phyloP scores from a whole-genome alignment of 2,329 filamentous ascomycete species.

The Ilyonectria robusta region DNA sequence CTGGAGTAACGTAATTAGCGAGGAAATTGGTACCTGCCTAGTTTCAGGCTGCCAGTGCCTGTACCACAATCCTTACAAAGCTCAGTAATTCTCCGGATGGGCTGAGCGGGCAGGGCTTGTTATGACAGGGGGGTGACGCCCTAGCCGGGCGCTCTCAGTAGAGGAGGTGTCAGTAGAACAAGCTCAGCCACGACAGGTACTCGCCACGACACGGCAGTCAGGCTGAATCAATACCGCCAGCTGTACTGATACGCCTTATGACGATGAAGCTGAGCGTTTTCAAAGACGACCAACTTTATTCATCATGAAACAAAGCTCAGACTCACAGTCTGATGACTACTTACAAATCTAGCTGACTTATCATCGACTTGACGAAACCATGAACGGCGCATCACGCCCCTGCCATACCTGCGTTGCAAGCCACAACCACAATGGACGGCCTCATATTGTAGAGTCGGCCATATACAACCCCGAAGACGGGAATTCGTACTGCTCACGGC shows the following conservation, averaged over 20 bases:
- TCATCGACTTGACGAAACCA: not conserved
- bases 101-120: not conserved
- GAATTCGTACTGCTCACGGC: conserved; percentile 13
- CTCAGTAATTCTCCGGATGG: not conserved
- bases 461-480: not conserved
- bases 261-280: not conserved
- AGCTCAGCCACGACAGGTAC: not conserved
- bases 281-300: not conserved
- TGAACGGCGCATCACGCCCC: not conserved
- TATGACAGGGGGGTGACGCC: not conserved
- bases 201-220: not conserved
- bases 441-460: not conserved
- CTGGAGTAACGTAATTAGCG: too few species aligned
- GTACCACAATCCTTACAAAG: not conserved
- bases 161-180: not conserved
- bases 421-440: not conserved
- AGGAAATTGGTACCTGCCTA: not conserved
- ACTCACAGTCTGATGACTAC: not conserved
- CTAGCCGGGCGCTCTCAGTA: not conserved
- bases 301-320: not conserved
- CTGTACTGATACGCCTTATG: not conserved
- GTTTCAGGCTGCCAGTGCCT: not conserved
- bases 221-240: not conserved
- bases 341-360: not conserved
- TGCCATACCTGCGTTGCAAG: conserved; percentile 5